Conservation (phyloP, 148 eudicot genomes). For the Chenopodium album region DNA sequence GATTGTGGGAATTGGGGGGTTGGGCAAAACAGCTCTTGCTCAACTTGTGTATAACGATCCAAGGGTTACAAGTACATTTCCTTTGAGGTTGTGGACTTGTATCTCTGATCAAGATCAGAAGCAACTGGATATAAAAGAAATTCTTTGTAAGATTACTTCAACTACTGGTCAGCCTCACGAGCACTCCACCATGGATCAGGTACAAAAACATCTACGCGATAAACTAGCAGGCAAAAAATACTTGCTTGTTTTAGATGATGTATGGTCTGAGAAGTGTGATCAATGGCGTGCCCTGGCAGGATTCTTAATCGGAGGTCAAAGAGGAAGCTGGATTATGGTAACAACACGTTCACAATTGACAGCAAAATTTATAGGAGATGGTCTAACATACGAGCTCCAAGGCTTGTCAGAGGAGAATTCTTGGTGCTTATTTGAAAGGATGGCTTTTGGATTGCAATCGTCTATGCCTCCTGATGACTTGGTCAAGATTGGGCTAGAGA, state of each 20-base stretch:
- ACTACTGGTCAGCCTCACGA: background rate
- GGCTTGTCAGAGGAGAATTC: background rate
- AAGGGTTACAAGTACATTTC: background rate
- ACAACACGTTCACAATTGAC: background rate
- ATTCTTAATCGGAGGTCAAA: background rate
- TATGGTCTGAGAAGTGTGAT: constrained; percentile 22
- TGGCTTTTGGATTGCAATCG: background rate
- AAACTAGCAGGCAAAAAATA: constrained; percentile 15
- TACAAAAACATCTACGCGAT: constrained; percentile 10
- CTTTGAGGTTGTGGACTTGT: constrained; percentile 19
- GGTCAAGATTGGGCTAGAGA: background rate
- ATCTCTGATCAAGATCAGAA: constrained; percentile 6
- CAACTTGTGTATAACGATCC: constrained; percentile 29
- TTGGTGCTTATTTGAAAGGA: background rate
- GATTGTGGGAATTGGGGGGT: constrained; percentile 33
- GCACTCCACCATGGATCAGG: constrained; percentile 12
- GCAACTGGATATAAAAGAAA: background rate
- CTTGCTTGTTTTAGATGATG: constrained; percentile 33
- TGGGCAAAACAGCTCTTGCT: constrained; percentile 37
- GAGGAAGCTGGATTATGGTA: background rate
- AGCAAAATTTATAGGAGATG: background rate
- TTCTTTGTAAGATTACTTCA: background rate
- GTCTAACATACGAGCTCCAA: background rate
- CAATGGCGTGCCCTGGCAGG: constrained; percentile 16
- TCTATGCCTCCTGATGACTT: background rate